Percentiles rank a stretch among this genome's conserved stretches.
These are phyloP conservation scores for Talinum fruticosum DNA, from an alignment of 148 eudicot species.

Conservation along the genomic window DNA sequence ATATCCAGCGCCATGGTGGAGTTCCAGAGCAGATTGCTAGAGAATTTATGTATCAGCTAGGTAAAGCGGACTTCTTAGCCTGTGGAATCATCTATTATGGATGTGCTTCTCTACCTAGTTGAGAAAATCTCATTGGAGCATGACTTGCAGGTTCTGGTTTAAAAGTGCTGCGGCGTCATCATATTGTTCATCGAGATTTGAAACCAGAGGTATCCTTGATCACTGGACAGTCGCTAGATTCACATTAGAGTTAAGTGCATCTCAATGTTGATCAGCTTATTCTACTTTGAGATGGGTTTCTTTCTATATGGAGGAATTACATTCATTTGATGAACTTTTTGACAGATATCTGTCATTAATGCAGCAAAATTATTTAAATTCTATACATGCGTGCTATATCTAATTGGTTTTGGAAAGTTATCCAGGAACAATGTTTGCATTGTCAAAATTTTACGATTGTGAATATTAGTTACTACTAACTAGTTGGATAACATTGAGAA, in stretches of 20 bases:
- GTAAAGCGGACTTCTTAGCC: conserved; percentile 14
- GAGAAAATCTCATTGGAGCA: background rate
- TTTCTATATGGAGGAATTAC: background rate
- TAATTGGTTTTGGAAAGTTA: background rate
- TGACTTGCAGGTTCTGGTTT: conserved; percentile 45
- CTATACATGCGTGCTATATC: background rate
- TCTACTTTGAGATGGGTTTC: background rate
- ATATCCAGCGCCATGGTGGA: conserved; percentile 38
- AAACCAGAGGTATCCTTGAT: conserved; percentile 42
- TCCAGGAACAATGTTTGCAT: background rate
- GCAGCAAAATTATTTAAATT: background rate
- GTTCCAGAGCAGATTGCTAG: conserved; percentile 37
- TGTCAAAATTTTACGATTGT: background rate
- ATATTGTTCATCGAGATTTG: conserved; percentile 45
- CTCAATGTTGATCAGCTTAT: background rate
- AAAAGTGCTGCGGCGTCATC: conserved; percentile 31
- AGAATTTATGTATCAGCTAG: conserved; percentile 45
- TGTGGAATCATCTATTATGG: background rate
- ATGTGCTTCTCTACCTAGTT: background rate
- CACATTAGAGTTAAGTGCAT: background rate
- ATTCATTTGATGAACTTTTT: background rate
- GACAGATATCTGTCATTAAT: background rate
- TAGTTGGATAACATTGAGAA: background rate
- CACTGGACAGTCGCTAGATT: background rate
- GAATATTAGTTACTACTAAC: background rate